Conservation (phyloP, 345 rosid genomes). For the Ricinus communis region DNA sequence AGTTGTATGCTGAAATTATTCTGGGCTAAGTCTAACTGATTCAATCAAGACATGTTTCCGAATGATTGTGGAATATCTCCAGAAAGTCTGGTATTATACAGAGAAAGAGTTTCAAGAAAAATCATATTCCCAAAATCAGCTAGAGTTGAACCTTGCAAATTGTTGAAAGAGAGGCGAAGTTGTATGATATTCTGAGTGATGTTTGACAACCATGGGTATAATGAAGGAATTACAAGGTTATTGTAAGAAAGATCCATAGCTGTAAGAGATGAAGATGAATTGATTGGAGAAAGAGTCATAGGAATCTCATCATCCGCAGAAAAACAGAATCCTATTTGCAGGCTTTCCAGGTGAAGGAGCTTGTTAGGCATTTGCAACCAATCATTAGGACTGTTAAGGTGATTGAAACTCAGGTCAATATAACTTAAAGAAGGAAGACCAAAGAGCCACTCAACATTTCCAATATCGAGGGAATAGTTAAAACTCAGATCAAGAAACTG, state of each 20-base stretch:
- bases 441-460: slow-evolving; percentile 11
- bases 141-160: slow-evolving; percentile 10
- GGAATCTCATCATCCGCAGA: neutral
- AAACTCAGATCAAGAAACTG: slow-evolving; percentile 10
- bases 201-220: slow-evolving; percentile 17
- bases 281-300: slow-evolving; percentile 1
- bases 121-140: neutral
- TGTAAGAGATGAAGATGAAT: too few species aligned
- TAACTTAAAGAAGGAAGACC: neutral
- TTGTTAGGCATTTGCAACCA: neutral
- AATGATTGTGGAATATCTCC: slow-evolving; percentile 3
- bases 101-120: neutral
- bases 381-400: neutral
- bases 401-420: neutral
- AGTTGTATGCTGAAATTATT: neutral
- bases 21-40: neutral
- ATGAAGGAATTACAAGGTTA: slow-evolving; percentile 1
- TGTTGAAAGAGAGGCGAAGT: slow-evolving; percentile 3
- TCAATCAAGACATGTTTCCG: neutral
- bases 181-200: slow-evolving; percentile 5
- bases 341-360: neutral
- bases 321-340: neutral
- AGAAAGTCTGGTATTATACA: neutral
- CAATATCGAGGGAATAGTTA: neutral
- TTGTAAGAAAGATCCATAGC: neutral